Evolutionary conservation across 495 filamentous ascomycete genomes (phyloP).

Genomic region (Neurospora intermedia): DNA sequence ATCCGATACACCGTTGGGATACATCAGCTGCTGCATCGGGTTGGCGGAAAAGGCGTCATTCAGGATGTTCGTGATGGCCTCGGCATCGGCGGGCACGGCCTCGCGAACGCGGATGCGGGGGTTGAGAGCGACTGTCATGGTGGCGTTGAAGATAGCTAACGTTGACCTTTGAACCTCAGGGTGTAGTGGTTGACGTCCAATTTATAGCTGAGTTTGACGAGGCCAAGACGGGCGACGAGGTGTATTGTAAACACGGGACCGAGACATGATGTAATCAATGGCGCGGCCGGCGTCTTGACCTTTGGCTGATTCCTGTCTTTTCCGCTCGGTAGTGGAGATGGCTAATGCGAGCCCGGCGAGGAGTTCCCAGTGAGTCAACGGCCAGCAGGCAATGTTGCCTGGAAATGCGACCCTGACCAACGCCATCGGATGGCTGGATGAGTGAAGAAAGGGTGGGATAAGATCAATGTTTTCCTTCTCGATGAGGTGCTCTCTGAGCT

Average conservation of each 20-base stretch:
- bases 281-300: background rate
- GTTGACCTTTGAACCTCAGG: background rate
- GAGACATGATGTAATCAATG: background rate
- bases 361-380: background rate
- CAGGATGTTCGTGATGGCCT: conserved; percentile 10
- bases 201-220: background rate
- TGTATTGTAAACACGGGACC: background rate
- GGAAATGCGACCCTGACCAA: background rate
- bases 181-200: background rate
- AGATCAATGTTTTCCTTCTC: background rate
- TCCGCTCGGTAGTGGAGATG: background rate
- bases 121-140: conserved; percentile 8
- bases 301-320: background rate
- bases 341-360: background rate
- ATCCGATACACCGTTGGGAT: conserved; percentile 10
- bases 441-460: background rate
- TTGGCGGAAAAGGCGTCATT: conserved; percentile 13
- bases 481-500: background rate
- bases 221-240: background rate
- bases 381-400: background rate
- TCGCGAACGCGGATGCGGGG: conserved; percentile 17
- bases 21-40: conserved; percentile 17
- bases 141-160: background rate
- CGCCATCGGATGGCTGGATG: background rate
- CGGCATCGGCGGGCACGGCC: conserved; percentile 13